These are phyloP conservation scores for Kodamaea kakaduensis DNA, from an alignment of 805 yeast genomes.

Conservation along the genomic window DNA sequence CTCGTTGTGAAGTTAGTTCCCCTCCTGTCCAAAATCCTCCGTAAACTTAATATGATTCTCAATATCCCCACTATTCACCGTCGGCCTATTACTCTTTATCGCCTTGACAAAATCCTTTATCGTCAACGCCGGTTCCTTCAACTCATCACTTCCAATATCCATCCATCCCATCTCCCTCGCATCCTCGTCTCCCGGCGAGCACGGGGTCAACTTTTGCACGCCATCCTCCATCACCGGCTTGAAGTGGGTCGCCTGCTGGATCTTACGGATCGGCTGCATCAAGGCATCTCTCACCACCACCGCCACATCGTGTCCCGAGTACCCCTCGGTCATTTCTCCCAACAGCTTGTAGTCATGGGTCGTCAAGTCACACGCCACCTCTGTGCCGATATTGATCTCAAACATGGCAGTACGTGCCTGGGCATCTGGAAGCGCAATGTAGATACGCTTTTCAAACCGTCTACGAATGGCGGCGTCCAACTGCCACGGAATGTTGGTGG, in stretches of 20 bases:
- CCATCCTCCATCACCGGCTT: constrained; percentile 48
- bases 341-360: constrained; percentile 70
- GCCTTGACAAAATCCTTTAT: constrained; percentile 93
- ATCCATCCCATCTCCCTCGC: constrained; percentile 93
- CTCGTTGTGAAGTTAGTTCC: constrained; percentile 64
- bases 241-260: constrained; percentile 95
- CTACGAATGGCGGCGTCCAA: constrained; percentile 95
- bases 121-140: constrained; percentile 84
- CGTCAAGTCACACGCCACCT: constrained; percentile 76
- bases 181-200: constrained; percentile 92
- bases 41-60: constrained; percentile 84
- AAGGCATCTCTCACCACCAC: constrained; percentile 95
- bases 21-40: constrained; percentile 95
- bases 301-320: constrained; percentile 95
- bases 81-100: constrained; percentile 86
- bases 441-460: constrained; percentile 92
- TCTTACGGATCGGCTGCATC: constrained; percentile 96
- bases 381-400: constrained; percentile 78
- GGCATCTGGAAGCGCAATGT: constrained; percentile 91
- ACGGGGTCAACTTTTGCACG: constrained; percentile 65
- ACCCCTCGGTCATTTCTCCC: constrained; percentile 94
- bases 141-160: constrained; percentile 83
- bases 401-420: constrained; percentile 92
- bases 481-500: constrained; percentile 99
- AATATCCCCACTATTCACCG: constrained; percentile 84